Conservation (phyloP, 1,139 yeast genomes). For the Diutina rugosa region DNA sequence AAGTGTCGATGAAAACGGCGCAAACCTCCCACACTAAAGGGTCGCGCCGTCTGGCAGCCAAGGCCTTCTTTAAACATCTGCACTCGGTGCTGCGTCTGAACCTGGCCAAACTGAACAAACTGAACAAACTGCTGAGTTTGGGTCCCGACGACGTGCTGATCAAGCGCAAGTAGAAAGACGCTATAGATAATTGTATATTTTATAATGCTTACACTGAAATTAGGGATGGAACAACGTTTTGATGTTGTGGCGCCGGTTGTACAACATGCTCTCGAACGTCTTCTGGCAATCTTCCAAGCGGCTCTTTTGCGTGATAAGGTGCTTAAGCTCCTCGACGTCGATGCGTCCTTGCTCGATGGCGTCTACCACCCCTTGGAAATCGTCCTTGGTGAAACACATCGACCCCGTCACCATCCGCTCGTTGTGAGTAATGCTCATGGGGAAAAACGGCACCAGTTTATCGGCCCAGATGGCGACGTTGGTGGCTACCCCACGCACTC, state of each 20-base stretch:
- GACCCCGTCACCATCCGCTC: conserved; percentile 1
- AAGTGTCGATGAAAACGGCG: not conserved
- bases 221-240: not conserved
- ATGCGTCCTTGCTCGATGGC: not conserved
- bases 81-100: not conserved
- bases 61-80: not conserved
- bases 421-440: not conserved
- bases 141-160: not conserved
- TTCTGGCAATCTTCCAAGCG: not conserved
- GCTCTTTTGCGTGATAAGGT: not conserved
- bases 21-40: not conserved
- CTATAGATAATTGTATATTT: not conserved
- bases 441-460: conserved; percentile 1
- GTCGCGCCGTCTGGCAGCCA: not conserved
- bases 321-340: not conserved
- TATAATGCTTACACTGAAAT: not conserved
- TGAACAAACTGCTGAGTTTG: not conserved
- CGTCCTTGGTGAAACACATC: conserved; percentile 1
- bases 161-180: not conserved
- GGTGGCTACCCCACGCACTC: not conserved
- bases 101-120: not conserved
- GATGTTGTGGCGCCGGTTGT: not conserved
- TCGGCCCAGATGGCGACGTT: conserved; percentile 2
- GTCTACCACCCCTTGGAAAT: not conserved
- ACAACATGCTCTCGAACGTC: not conserved